These are phyloP conservation scores for Rhizopogon vinicolor DNA, from an alignment of 768 basidiomycete genomes.

Conservation along the genomic window DNA sequence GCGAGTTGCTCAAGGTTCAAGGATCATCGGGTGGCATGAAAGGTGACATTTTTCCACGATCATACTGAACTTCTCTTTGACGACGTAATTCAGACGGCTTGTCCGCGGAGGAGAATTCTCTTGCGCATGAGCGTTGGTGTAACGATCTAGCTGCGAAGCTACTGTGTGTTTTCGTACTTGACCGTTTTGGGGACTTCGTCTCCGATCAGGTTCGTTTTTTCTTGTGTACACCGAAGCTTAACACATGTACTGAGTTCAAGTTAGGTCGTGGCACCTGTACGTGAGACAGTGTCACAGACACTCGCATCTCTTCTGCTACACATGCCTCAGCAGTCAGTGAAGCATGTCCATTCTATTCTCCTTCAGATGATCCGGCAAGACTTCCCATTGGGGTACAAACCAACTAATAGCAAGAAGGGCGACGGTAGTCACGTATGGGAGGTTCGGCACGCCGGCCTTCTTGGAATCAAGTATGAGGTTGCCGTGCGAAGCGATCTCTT, in stretches of 20 bases:
- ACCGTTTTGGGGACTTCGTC: conserved; percentile 98
- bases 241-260: conserved; percentile 1
- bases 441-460: conserved; percentile 93
- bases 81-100: conserved; percentile 40
- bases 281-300: conserved; percentile 94
- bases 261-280: conserved; percentile 89
- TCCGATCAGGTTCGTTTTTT: conserved; percentile 66
- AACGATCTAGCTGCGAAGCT: conserved; percentile 83
- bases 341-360: conserved; percentile 78
- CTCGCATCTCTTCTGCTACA: conserved; percentile 84
- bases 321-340: conserved; percentile 78
- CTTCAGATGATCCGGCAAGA: conserved; percentile 94
- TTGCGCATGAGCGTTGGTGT: conserved; percentile 81
- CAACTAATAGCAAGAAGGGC: conserved; percentile 27
- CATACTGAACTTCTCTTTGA: background rate
- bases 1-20: conserved; percentile 83
- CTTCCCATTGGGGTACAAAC: conserved; percentile 45
- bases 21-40: conserved; percentile 80
- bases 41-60: conserved; percentile 36
- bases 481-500: conserved; percentile 89
- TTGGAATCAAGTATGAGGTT: conserved; percentile 97
- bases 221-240: background rate
- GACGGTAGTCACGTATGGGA: conserved; percentile 80
- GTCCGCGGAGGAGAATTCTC: conserved; percentile 52
- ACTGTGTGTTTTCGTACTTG: conserved; percentile 86